A percentile compares a stretch with the other conserved stretches of the same genome.
These are phyloP conservation scores for Fusarium verticillioides DNA, from an alignment of 2,329 filamentous ascomycete species.

Conservation along the genomic window DNA sequence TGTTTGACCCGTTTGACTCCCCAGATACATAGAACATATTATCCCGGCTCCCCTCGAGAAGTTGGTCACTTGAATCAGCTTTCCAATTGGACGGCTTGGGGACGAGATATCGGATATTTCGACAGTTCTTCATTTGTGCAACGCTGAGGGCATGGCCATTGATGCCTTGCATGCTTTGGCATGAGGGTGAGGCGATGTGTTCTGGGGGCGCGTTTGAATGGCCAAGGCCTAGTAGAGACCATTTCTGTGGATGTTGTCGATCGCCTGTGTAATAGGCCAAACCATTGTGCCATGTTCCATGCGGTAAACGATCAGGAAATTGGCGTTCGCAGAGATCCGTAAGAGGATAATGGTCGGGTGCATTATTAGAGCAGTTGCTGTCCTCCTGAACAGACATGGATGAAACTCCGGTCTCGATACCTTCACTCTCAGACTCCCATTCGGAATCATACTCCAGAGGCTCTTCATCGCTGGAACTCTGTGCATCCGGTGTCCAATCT, in stretches of 20 bases:
- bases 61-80: neutral
- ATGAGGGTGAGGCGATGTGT: slow-evolving; percentile 5
- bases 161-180: neutral
- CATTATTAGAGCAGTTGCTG: rapidly evolving
- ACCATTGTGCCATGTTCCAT: slow-evolving; percentile 1
- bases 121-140: slow-evolving; percentile 10
- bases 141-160: neutral
- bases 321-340: neutral
- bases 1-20: neutral
- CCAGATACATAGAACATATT: neutral
- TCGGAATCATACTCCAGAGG: neutral
- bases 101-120: neutral
- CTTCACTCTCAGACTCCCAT: neutral
- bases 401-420: rapidly evolving
- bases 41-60: neutral
- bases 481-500: neutral
- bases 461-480: neutral
- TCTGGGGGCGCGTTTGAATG: neutral
- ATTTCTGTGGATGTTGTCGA: rapidly evolving
- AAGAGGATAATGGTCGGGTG: neutral
- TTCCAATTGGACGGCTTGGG: neutral
- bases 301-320: neutral
- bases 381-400: rapidly evolving
- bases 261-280: neutral
- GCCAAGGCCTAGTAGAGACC: neutral